A percentile compares a stretch with the other conserved stretches of the same genome.
Evolutionary conservation across 441 rosid species (phyloP).

Genomic region (Hura crepitans): DNA sequence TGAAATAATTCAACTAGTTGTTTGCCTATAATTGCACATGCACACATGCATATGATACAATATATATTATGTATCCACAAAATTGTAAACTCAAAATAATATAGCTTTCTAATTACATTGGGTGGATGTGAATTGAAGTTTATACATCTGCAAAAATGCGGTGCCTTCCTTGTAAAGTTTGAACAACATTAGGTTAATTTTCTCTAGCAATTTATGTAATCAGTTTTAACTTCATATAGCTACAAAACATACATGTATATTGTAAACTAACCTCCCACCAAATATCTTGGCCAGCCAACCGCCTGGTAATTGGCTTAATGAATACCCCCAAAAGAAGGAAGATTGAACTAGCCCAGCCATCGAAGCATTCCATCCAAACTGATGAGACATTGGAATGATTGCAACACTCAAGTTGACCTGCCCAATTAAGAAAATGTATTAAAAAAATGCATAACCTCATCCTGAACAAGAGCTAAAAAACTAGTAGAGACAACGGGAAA

Average conservation of each 20-base stretch:
- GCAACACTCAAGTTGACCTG: conserved; percentile 94
- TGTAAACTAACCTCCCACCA: conserved; percentile 75
- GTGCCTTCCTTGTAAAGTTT: neutral
- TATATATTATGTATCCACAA: no score
- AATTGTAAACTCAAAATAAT: neutral
- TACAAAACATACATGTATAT: neutral
- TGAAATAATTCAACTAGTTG: neutral
- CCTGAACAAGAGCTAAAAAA: neutral
- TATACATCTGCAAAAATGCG: no score
- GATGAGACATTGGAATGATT: conserved; percentile 90
- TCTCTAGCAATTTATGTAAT: neutral
- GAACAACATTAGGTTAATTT: neutral
- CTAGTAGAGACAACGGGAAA: neutral
- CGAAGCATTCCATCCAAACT: conserved; percentile 85
- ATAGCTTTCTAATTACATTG: no score
- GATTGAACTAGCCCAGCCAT: conserved; percentile 88
- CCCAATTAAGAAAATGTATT: conserved; percentile 11
- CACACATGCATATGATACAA: neutral
- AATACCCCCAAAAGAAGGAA: conserved; percentile 94
- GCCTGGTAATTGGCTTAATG: conserved; percentile 88
- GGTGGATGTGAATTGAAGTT: no score
- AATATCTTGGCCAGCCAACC: conserved; percentile 89
- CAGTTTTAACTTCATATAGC: neutral
- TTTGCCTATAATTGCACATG: neutral
- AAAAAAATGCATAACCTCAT: neutral